phyloP scores from a whole-genome alignment of 2,329 filamentous ascomycete genomes.

The Ophiostoma australiae region DNA sequence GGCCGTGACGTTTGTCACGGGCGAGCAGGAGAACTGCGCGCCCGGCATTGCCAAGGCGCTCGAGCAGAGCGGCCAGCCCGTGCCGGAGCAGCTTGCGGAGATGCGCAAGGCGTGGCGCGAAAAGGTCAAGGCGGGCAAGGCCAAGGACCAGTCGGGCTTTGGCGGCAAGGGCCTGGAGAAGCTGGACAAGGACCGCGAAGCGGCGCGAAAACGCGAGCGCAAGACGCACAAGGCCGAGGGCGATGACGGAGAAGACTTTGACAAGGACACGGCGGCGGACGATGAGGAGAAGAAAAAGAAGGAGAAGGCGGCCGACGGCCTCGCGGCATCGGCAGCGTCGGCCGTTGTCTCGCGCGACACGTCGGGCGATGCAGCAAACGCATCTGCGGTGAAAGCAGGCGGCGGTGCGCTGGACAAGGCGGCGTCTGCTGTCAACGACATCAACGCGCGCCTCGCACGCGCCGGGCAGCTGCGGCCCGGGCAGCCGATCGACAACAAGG shows the following conservation, averaged over 20 bases:
- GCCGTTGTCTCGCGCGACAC: slow-evolving; percentile 51
- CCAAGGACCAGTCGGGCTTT: slow-evolving; percentile 84
- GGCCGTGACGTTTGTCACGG: slow-evolving; percentile 88
- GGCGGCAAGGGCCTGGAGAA: slow-evolving; percentile 91
- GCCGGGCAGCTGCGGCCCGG: slow-evolving; percentile 85
- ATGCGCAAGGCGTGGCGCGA: slow-evolving; percentile 72
- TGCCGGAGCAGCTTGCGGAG: slow-evolving; percentile 64
- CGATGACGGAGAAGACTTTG: slow-evolving; percentile 74
- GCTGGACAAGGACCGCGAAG: slow-evolving; percentile 85
- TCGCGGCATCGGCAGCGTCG: slow-evolving; percentile 59
- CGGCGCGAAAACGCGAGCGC: slow-evolving; percentile 77
- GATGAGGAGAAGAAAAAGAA: slow-evolving; percentile 67
- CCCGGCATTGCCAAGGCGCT: slow-evolving; percentile 84
- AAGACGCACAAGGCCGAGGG: slow-evolving; percentile 86
- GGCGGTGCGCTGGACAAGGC: slow-evolving; percentile 70
- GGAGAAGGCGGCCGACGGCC: slow-evolving; percentile 62
- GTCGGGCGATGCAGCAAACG: slow-evolving; percentile 25
- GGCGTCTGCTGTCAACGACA: slow-evolving; percentile 81
- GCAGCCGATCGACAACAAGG: slow-evolving; percentile 96
- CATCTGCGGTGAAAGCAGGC: neutral
- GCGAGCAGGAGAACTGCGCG: slow-evolving; percentile 86
- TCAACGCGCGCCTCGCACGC: slow-evolving; percentile 84
- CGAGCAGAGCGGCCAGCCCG: slow-evolving; percentile 80
- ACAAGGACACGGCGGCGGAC: slow-evolving; percentile 54
- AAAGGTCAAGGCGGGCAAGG: slow-evolving; percentile 88